Evolutionary conservation across 331 rosid genomes (phyloP).

Genomic region (Saraca asoca): DNA sequence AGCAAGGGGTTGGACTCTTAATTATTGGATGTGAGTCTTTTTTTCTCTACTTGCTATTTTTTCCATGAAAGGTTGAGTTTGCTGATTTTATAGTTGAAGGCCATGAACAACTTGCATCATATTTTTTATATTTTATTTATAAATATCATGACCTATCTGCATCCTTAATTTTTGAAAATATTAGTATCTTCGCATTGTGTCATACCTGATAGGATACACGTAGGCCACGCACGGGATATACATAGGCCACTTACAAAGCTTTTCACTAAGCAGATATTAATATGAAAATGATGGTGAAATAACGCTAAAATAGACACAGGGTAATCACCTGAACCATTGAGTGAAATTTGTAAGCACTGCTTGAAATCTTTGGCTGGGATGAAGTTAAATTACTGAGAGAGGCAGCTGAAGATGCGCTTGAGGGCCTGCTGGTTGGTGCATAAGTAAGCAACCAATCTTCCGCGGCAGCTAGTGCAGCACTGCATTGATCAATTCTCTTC

Average conservation of each 20-base stretch:
- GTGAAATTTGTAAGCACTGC: slow-evolving; percentile 77
- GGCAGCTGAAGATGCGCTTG: slow-evolving; percentile 43
- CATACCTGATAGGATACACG: no score
- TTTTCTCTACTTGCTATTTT: no score
- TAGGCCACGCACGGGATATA: no score
- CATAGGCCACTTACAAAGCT: slow-evolving; percentile 18
- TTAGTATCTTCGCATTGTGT: no score
- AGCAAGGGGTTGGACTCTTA: no score
- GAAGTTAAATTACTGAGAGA: slow-evolving; percentile 37
- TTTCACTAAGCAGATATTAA: not conserved
- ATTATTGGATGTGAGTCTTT: no score
- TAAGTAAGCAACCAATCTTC: slow-evolving; percentile 77
- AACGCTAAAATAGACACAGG: slow-evolving; percentile 4
- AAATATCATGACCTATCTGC: no score
- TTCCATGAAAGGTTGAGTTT: no score
- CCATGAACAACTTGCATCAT: no score
- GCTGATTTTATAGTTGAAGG: no score
- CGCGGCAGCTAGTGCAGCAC: slow-evolving; percentile 70
- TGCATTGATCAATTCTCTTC: slow-evolving; percentile 75
- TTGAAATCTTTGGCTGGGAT: slow-evolving; percentile 74
- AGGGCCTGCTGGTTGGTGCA: slow-evolving; percentile 47
- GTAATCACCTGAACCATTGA: slow-evolving; percentile 77
- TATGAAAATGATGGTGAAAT: slow-evolving; percentile 3
- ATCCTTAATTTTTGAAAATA: no score
- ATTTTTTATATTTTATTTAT: no score